phyloP scores from a whole-genome alignment of 2,329 filamentous ascomycete genomes.

The Colletotrichum navitas region DNA sequence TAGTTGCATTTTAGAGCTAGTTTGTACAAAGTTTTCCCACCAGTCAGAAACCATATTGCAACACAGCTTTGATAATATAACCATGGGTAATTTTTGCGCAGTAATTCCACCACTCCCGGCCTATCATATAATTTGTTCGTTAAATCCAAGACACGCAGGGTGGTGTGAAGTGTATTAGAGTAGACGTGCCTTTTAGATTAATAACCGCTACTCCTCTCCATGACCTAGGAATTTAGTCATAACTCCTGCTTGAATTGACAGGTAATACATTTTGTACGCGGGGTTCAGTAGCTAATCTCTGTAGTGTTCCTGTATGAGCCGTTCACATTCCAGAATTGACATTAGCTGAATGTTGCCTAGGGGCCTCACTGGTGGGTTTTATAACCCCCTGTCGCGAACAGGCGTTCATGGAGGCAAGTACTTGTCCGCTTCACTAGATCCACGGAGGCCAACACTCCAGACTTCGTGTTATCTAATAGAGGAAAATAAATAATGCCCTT shows the following conservation, averaged over 20 bases:
- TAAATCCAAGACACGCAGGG: rapidly evolving
- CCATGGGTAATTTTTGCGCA: no score
- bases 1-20: background rate
- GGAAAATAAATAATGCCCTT: no score
- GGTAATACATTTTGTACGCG: background rate
- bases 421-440: no score
- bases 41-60: background rate
- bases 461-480: no score
- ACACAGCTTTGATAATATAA: background rate
- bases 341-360: background rate
- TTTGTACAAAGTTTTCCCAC: background rate
- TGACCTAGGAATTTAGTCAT: background rate
- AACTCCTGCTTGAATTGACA: background rate
- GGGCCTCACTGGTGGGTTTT: background rate
- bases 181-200: background rate
- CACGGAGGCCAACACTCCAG: no score
- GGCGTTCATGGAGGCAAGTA: no score
- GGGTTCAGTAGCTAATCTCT: rapidly evolving
- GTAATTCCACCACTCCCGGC: background rate
- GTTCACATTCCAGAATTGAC: rapidly evolving
- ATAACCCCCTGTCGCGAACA: no score
- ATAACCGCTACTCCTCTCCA: no score
- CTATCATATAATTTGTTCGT: background rate
- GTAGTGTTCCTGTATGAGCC: background rate
- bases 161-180: no score